Base-by-base conservation (phyloP, 495 filamentous ascomycete genomes). In the Xylaria curta region DNA sequence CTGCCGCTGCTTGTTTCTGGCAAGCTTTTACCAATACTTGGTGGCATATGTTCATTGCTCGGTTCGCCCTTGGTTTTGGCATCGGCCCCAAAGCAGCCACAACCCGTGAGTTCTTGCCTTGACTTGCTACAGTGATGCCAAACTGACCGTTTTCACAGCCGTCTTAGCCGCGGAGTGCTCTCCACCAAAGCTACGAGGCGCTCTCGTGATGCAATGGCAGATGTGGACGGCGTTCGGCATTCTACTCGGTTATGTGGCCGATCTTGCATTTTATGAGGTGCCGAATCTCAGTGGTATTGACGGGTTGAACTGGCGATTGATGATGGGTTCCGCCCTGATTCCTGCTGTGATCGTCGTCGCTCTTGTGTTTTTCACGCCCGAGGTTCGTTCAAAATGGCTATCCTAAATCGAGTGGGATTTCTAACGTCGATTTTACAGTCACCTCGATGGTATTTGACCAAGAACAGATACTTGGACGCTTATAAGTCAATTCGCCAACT, bases 201-300 rank as follows among this genome's bases (percentile, higher is more conserved):
- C 93, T n/a, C 73, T 84, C 59, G 79, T 83, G 9, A 85, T 84
- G 82, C 89, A 92, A 77, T 95, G 93, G 93, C 93, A 95, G 79
- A 90, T 94, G 88, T 94, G 91, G 90, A 94, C 92, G 1, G 93
- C 93, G 2, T 94, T 94, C 72, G 93, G 93, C 2, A 93, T 94
- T 76, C 91, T 94, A 87, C 69, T 94, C 19, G 93, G 93, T 17
- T 93, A 92, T 76, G 87, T 87, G 2, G 87, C 90, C 17, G 91
- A 92, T 78, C 80, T 97, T 24, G 91, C 88, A 24, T 94, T 97
- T 78, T 92, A 88, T 74, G 75, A 87, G 38, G 89, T 94, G 10
- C 78, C 83, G 6, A 83, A 89, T 76, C 72, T 38, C 8, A 38
- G 83, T 28, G 82, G 86, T n/a, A 86, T 90, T 31, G 82, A 86